phyloP scores from a whole-genome alignment of 176 grass and related monocot genomes.

The Chloris gayana region DNA sequence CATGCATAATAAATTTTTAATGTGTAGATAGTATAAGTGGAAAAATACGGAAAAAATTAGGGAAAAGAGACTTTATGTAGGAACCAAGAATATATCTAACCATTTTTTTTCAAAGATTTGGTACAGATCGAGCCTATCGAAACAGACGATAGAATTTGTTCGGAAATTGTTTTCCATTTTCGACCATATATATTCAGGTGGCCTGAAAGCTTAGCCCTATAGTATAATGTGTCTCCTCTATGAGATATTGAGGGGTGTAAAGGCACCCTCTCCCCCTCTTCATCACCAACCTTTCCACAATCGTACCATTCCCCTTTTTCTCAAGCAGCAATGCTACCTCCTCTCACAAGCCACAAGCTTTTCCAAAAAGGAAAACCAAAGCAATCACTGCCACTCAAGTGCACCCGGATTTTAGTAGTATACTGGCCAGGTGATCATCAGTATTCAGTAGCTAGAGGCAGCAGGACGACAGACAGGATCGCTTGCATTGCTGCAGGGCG shows the following conservation, averaged over 20 bases:
- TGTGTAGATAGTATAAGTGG: no score
- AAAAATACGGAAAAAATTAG: no score
- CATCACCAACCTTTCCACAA: slow-evolving; percentile 20
- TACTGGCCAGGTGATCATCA: background rate
- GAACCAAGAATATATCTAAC: no score
- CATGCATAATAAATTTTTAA: background rate
- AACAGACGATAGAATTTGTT: no score
- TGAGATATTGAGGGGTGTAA: no score
- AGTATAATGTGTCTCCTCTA: background rate
- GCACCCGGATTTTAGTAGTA: slow-evolving; percentile 29
- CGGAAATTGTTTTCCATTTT: no score
- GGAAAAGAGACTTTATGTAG: no score
- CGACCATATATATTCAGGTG: background rate
- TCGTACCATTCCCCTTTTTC: slow-evolving; percentile 33
- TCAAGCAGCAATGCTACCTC: slow-evolving; percentile 20
- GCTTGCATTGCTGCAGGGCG: background rate
- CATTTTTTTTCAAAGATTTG: no score
- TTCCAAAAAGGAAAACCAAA: background rate
- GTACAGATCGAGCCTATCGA: no score
- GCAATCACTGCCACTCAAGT: slow-evolving; percentile 11
- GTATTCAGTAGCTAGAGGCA: no score
- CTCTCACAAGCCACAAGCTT: background rate
- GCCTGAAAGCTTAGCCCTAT: background rate
- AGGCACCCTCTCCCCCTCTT: no score
- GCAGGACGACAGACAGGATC: background rate